A percentile compares a stretch with the other conserved stretches of the same genome.
Conservation (phyloP, 257 asterid genomes). For the Plectranthus barbatus region DNA sequence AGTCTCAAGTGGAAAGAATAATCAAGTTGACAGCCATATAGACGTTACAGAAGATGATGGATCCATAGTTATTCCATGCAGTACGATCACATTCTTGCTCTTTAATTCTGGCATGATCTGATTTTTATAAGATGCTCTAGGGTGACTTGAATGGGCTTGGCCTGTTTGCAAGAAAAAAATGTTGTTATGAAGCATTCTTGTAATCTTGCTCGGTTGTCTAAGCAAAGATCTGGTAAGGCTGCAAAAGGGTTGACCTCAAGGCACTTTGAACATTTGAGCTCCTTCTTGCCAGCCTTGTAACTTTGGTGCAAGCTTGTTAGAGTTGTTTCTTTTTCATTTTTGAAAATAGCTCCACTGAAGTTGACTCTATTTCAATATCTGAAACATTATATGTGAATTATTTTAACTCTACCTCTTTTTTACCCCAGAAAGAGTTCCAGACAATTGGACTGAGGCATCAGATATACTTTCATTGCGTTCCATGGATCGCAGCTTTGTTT, state of each 20-base stretch:
- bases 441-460: conserved; percentile 71
- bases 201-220: neutral
- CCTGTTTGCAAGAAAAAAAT: neutral
- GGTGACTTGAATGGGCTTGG: neutral
- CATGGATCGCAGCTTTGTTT: conserved; percentile 81
- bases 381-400: conserved; percentile 4
- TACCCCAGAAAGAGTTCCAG: conserved; percentile 73
- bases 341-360: neutral
- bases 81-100: conserved; percentile 36
- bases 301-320: neutral
- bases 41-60: conserved; percentile 81
- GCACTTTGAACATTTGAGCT: neutral
- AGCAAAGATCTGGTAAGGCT: neutral
- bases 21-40: conserved; percentile 43
- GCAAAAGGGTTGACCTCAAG: neutral
- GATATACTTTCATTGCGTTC: conserved; percentile 62
- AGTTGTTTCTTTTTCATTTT: neutral
- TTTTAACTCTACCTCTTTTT: conserved; percentile 13
- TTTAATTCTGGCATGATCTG: conserved; percentile 6
- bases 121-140: conserved; percentile 4
- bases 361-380: neutral
- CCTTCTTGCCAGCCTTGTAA: neutral
- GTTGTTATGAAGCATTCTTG: conserved; percentile 1
- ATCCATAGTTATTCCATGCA: conserved; percentile 59
- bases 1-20: conserved; percentile 31